Evolutionary conservation across 306 rosid genomes (phyloP).

Genomic region (Betula pendula): DNA sequence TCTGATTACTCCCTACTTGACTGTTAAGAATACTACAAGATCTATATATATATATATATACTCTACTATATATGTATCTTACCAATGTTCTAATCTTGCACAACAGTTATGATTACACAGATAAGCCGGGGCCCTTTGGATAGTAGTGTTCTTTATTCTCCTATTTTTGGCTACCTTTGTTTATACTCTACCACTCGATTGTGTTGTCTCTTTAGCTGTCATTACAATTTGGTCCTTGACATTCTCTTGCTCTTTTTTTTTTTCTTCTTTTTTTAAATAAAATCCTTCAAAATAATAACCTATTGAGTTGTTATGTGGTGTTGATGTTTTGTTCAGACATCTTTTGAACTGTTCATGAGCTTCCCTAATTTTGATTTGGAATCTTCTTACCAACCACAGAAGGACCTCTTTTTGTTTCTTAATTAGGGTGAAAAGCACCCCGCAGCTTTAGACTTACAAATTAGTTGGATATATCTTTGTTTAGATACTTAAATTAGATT

Average conservation of each 20-base stretch:
- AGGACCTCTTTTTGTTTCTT: neutral
- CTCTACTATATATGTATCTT: conserved; percentile 7
- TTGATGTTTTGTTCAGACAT: neutral
- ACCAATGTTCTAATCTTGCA: conserved; percentile 18
- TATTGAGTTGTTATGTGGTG: neutral
- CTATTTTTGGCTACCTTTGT: neutral
- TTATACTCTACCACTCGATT: neutral
- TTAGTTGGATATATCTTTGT: neutral
- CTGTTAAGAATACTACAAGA: neutral
- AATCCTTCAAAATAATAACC: neutral
- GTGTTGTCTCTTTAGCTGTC: neutral
- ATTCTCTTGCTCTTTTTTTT: neutral
- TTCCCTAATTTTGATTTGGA: neutral
- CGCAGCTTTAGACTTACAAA: neutral
- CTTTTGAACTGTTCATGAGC: conserved; percentile 16
- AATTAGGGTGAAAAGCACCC: neutral
- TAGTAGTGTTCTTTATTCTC: conserved; percentile 10
- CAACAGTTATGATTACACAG: conserved; percentile 26
- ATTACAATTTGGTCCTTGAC: neutral
- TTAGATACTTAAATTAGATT: neutral
- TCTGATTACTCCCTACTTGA: neutral
- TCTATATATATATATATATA: too few species aligned
- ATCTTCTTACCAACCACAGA: neutral
- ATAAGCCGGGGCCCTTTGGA: neutral
- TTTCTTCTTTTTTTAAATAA: neutral